A percentile compares a stretch with the other conserved stretches of the same genome.
These are phyloP conservation scores for Henckelia pumila DNA, from an alignment of 257 asterid species.

Conservation along the genomic window DNA sequence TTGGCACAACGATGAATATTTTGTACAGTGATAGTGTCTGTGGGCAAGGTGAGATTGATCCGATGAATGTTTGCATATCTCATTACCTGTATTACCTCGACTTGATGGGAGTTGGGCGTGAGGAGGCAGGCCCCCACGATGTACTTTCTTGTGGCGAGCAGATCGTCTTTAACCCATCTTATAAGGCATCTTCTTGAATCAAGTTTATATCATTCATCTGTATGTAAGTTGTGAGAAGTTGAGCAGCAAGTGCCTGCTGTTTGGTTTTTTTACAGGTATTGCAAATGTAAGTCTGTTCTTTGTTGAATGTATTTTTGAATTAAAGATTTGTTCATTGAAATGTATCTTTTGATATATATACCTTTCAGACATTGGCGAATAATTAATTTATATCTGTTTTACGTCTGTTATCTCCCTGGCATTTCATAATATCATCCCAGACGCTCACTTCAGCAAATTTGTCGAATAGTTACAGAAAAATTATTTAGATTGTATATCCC, in stretches of 20 bases:
- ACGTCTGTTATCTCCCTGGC: no score
- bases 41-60: slow-evolving; percentile 74
- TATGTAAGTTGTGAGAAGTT: slow-evolving; percentile 42
- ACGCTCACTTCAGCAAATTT: no score
- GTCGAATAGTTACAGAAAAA: no score
- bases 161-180: slow-evolving; percentile 49
- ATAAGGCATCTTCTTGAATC: slow-evolving; percentile 33
- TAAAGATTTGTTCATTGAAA: not conserved
- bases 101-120: slow-evolving; percentile 77
- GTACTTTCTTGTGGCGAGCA: slow-evolving; percentile 73
- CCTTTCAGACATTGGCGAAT: not conserved
- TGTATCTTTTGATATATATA: not conserved
- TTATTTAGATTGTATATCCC: not conserved
- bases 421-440: no score
- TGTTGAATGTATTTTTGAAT: not conserved
- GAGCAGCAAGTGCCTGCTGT: slow-evolving; percentile 28
- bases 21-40: slow-evolving; percentile 72
- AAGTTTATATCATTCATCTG: slow-evolving; percentile 23
- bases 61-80: slow-evolving; percentile 66
- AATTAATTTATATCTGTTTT: no score
- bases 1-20: slow-evolving; percentile 86
- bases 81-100: slow-evolving; percentile 73
- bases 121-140: slow-evolving; percentile 71
- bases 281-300: slow-evolving; percentile 9
- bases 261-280: slow-evolving; percentile 26